A percentile compares a stretch with the other conserved stretches of the same genome.
These are phyloP conservation scores for Moricandia arvensis DNA, from an alignment of 345 rosid genomes.

Conservation along the genomic window DNA sequence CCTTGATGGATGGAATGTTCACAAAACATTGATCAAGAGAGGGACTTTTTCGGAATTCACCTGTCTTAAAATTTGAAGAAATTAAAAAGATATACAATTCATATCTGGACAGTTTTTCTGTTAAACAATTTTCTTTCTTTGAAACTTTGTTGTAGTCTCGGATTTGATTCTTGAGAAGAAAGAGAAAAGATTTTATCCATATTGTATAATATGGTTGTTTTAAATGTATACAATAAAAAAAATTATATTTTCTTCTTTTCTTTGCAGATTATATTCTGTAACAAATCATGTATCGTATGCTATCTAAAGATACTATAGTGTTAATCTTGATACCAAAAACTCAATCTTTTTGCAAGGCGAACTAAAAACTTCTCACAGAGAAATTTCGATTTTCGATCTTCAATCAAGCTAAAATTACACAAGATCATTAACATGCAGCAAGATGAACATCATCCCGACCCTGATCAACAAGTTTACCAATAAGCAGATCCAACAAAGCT, in stretches of 20 bases:
- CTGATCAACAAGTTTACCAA: no score
- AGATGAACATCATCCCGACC: no score
- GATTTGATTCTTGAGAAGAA: conserved; percentile 23
- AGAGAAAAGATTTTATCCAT: not conserved
- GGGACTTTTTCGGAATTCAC: not conserved
- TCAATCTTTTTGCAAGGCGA: no score
- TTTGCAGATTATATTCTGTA: not conserved
- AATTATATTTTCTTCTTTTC: not conserved
- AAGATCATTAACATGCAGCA: no score
- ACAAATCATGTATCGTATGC: not conserved
- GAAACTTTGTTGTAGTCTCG: conserved; percentile 28
- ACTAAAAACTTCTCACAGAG: no score
- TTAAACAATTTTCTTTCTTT: not conserved
- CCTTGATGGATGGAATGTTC: conserved; percentile 85
- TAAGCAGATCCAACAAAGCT: no score
- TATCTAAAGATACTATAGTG: not conserved
- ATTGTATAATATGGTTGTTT: not conserved
- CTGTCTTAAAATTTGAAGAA: conserved; percentile 19
- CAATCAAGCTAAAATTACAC: no score
- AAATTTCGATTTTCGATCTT: no score
- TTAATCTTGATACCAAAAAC: not conserved
- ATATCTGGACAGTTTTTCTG: conserved; percentile 27
- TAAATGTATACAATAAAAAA: not conserved
- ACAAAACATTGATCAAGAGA: conserved; percentile 57
- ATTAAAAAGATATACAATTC: conserved; percentile 22